Evolutionary conservation across 2,329 filamentous ascomycete species (phyloP).

Genomic region (Colletotrichum camelliae): DNA sequence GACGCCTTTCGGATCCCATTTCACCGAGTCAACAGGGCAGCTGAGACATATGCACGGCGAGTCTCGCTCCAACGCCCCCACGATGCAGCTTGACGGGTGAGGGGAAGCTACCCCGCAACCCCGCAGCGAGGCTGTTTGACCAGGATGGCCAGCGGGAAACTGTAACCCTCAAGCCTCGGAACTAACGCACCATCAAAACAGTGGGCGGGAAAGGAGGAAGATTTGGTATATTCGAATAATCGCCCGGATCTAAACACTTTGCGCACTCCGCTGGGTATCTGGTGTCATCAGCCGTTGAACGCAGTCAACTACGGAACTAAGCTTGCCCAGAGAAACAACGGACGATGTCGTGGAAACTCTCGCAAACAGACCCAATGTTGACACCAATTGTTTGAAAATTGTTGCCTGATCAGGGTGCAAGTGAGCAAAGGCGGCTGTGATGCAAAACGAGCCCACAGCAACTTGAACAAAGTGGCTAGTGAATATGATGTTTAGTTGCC

Average conservation of each 20-base stretch:
- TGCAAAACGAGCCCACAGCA: not conserved
- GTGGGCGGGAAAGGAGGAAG: not conserved
- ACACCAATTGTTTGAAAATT: not conserved
- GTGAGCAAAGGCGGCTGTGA: not conserved
- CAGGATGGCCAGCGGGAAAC: not conserved
- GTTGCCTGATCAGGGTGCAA: not conserved
- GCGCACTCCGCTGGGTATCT: not conserved
- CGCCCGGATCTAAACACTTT: not conserved
- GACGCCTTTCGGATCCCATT: not conserved
- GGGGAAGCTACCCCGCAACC: constrained; percentile 7
- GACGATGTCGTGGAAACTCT: not conserved
- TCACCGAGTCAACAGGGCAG: not conserved
- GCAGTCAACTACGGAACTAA: not conserved
- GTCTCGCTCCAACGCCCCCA: not conserved
- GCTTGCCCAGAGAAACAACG: not conserved
- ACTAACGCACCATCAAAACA: not conserved
- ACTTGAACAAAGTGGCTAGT: not conserved
- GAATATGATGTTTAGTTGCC: not conserved
- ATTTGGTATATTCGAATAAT: not conserved
- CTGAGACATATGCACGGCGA: not conserved
- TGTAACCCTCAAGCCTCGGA: not conserved
- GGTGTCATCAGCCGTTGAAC: not conserved
- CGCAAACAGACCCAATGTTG: not conserved
- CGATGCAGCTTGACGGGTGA: not conserved
- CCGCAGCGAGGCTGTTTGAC: not conserved